Evolutionary conservation across 208 protist genomes (phyloP), one percentile per base, ranked within the genome.

Genomic region (Leishmania major): DNA sequence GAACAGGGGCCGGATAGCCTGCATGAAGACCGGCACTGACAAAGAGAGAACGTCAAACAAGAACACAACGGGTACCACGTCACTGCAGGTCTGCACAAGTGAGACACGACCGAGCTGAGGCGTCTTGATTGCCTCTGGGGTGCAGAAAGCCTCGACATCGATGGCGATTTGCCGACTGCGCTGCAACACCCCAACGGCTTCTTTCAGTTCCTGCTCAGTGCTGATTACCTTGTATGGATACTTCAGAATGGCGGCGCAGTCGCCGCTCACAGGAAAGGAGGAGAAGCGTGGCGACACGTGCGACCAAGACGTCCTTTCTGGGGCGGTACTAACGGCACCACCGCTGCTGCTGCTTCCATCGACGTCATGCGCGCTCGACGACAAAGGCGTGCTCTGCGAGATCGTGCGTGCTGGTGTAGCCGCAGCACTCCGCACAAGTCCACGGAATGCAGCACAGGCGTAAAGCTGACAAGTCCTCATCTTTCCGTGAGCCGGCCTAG

Each of bases 141-240:
- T 96, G 83, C 94, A 97, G 59, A 97, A 93, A 0, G 95, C 95
- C 83, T 98, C 95, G 15, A 98, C 81, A 59, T 98, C 95, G 15
- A 98, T 80, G 10, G 94, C 93, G 70, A 98, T 84, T 7, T 85
- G 89, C 13, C 70, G 79, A 53, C 90, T 87, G 4, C 67, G 72
- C 8, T 75, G 43, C 31, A 98, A 80, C 15, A 79, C 81, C 2
- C 78, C 77, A 1, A 92, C 86, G 15, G 90, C 85, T 37, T 83
- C 70, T 15, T 83, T 55, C 35, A 96, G 83, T 45, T 88, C 78
- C 28, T 76, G 69, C 19, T 75, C 69, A 10, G 91, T 92, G 77
- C 94, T 88, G 53, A 98, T 87, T 11, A 97, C 81, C 43, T 88
- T 73, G 71, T 93, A 96, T 2, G 93, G 93, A 81, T 94, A 96